Percentiles rank a stretch among this genome's conserved stretches.
phyloP scores from a whole-genome alignment of 192 early-diverging fungal genomes.

The Gamsiella multidivaricata region DNA sequence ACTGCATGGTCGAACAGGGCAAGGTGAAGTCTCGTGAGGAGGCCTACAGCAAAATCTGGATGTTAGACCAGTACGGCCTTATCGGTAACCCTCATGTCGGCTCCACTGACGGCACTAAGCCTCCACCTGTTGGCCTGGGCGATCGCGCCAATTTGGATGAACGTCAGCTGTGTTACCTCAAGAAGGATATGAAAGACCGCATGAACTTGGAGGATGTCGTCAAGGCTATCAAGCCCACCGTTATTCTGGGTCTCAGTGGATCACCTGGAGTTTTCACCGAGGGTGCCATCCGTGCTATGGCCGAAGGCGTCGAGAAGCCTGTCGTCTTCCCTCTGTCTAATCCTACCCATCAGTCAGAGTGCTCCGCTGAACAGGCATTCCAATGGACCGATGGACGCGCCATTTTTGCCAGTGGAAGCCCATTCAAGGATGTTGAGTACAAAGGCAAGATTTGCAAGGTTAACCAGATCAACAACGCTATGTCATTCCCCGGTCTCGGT shows the following conservation, averaged over 20 bases:
- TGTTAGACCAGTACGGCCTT: slow-evolving; percentile 64
- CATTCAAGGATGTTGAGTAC: slow-evolving; percentile 62
- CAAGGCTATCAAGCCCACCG: slow-evolving; percentile 62
- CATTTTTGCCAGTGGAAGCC: slow-evolving; percentile 65
- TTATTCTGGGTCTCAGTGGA: slow-evolving; percentile 61
- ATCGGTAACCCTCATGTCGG: slow-evolving; percentile 53
- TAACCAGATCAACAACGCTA: slow-evolving; percentile 67
- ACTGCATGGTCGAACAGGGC: slow-evolving; percentile 79
- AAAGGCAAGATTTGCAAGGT: slow-evolving; percentile 58
- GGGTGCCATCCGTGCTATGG: slow-evolving; percentile 64
- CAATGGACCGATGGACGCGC: slow-evolving; percentile 64
- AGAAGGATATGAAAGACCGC: slow-evolving; percentile 60
- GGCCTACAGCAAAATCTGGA: slow-evolving; percentile 64
- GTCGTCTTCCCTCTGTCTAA: slow-evolving; percentile 64
- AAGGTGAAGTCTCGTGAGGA: slow-evolving; percentile 72
- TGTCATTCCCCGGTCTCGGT: slow-evolving; percentile 66
- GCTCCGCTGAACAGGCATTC: slow-evolving; percentile 66
- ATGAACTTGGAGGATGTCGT: slow-evolving; percentile 60
- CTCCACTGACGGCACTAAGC: not conserved
- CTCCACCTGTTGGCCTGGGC: slow-evolving; percentile 30
- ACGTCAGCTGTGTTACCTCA: slow-evolving; percentile 59
- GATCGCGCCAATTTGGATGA: slow-evolving; percentile 57
- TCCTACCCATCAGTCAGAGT: slow-evolving; percentile 63
- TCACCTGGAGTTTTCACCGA: slow-evolving; percentile 62
- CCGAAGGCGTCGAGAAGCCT: slow-evolving; percentile 61